Evolutionary conservation across 2,329 filamentous ascomycete species (phyloP), one percentile per base, ranked within the genome.

Genomic region (Macroventuria anomochaeta): DNA sequence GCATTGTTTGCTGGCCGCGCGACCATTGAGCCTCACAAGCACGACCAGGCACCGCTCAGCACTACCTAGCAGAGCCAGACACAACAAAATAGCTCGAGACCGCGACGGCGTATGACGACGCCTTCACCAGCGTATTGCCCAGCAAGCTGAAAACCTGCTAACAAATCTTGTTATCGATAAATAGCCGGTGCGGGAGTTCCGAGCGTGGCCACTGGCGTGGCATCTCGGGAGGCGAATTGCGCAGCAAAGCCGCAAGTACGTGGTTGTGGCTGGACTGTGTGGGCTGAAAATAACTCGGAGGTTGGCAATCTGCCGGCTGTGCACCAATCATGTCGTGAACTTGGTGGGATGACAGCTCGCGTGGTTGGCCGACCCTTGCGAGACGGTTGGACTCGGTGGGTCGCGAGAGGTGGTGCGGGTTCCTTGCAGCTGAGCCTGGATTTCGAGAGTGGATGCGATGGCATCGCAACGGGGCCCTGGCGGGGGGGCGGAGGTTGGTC

Each of bases 171-270:
- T 34, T 39, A 48, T 41, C 46, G 46, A 41, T 48, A 40, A 18
- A 32, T 34, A 47, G 10, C 34, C 44, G 28, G 36, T 47, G 34
- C 44, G 36, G 37, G 37, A 48, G 15, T 32, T 25, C 50, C 29
- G 29, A 21, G 25, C 11, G 46, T 29, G 38, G 15, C 23, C 12
- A 26, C 3, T 5, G 23, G 23, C 23, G 23, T 25, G 23, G 25
- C 8, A 17, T 29, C 18, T 17, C 23, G 7, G 39, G 28, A 32
- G 39, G 51, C 51, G 39, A 44, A 11, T 25, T 47, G 50, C 43
- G 32, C 25, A 43, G 51, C 43, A 54, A 44, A 54, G 50, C 50
- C 50, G 50, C 50, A 43, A 26, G 28, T 28, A n/a, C 42, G 38
- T 37, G 38, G 28, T 28, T 39, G 34, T 31, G 23, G 44, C 26